Percentiles rank a stretch among this genome's conserved stretches.
phyloP scores from a whole-genome alignment of 2,329 filamentous ascomycete genomes.

The Podosphaera aphanis region DNA sequence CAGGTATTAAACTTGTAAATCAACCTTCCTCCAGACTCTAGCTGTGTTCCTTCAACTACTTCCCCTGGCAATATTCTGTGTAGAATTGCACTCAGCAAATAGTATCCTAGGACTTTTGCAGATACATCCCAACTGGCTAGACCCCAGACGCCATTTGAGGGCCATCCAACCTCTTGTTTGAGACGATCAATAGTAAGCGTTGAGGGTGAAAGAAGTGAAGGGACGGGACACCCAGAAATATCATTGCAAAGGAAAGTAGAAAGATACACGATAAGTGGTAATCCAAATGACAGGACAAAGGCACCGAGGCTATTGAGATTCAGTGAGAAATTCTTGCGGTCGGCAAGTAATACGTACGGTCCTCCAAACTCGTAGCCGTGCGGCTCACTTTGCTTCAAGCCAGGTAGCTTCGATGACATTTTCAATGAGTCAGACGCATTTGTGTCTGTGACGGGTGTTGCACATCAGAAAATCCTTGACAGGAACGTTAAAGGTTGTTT shows the following conservation, averaged over 20 bases:
- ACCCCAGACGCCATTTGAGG: conserved; percentile 41
- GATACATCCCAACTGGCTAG: conserved; percentile 47
- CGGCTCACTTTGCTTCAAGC: conserved; percentile 7
- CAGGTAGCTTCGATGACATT: conserved; percentile 10
- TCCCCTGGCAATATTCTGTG: conserved; percentile 55
- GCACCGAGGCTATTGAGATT: conserved; percentile 40
- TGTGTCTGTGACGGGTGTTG: background rate
- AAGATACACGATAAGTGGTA: conserved; percentile 57
- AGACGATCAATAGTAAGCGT: conserved; percentile 47
- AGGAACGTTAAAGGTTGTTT: background rate
- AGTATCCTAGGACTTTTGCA: conserved; percentile 53
- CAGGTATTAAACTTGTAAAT: conserved; percentile 71
- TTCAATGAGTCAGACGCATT: background rate
- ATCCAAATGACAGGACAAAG: conserved; percentile 51
- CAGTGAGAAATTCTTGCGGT: background rate
- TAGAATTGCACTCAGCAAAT: conserved; percentile 49
- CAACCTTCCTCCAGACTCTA: conserved; percentile 48
- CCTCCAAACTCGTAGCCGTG: conserved; percentile 17
- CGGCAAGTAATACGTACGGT: conserved; percentile 11
- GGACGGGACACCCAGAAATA: conserved; percentile 69
- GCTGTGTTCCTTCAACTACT: conserved; percentile 43
- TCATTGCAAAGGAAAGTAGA: conserved; percentile 83
- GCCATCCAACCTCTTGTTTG: conserved; percentile 67
- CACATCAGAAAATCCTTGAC: background rate
- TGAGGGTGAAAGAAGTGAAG: conserved; percentile 50